These are phyloP conservation scores for Hypholoma sublateritium DNA, from an alignment of 768 basidiomycete genomes.

Conservation along the genomic window DNA sequence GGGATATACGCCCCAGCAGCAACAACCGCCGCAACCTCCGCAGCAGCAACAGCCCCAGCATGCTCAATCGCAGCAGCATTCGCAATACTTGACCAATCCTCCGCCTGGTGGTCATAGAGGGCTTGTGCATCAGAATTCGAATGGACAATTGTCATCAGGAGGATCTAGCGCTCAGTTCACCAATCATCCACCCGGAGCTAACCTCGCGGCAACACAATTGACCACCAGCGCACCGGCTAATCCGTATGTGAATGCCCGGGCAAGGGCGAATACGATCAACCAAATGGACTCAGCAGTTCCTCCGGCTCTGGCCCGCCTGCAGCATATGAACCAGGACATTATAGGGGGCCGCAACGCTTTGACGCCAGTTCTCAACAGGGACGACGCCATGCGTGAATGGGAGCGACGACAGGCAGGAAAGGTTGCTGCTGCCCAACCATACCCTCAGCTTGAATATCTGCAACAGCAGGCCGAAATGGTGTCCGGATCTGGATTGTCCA, in stretches of 20 bases:
- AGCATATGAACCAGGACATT: slow-evolving; percentile 86
- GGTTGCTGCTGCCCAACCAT: slow-evolving; percentile 68
- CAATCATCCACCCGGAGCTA: slow-evolving; percentile 30
- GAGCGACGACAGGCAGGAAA: slow-evolving; percentile 84
- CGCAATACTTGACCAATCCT: slow-evolving; percentile 35
- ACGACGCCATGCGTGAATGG: slow-evolving; percentile 96
- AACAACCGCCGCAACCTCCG: slow-evolving; percentile 22
- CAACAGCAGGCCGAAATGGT: slow-evolving; percentile 92
- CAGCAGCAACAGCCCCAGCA: slow-evolving; percentile 26
- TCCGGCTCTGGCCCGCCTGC: slow-evolving; percentile 85
- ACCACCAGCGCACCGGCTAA: slow-evolving; percentile 59
- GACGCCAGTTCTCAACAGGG: slow-evolving; percentile 92
- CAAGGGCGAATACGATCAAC: slow-evolving; percentile 90
- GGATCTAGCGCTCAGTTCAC: slow-evolving; percentile 32
- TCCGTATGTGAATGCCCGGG: slow-evolving; percentile 69
- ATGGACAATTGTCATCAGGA: slow-evolving; percentile 41
- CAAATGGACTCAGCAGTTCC: slow-evolving; percentile 85
- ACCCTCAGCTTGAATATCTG: slow-evolving; percentile 87
- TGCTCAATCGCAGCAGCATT: slow-evolving; percentile 13
- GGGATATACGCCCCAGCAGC: slow-evolving; percentile 30
- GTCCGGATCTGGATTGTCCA: slow-evolving; percentile 56
- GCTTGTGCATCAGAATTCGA: slow-evolving; percentile 50
- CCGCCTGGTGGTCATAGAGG: slow-evolving; percentile 37
- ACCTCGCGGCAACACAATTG: slow-evolving; percentile 32
- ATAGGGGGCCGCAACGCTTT: slow-evolving; percentile 77